phyloP scores from a whole-genome alignment of 2,329 filamentous ascomycete species.

The Ophiocordyceps polyrhachis-furcata region DNA sequence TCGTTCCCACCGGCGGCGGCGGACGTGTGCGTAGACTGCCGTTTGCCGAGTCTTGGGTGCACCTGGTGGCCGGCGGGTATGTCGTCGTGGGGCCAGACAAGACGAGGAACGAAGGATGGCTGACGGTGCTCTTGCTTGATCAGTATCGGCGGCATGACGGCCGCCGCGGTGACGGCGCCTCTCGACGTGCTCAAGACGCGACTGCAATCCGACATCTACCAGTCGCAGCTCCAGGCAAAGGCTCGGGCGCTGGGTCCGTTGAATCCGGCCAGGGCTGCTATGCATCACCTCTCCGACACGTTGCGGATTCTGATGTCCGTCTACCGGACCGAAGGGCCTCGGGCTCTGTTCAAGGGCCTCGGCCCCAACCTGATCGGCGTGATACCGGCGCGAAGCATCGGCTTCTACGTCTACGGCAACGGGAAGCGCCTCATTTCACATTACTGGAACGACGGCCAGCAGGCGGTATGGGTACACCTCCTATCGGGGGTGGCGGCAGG shows the following conservation, averaged over 20 bases:
- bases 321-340: conserved; percentile 62
- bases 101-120: background rate
- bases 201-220: conserved; percentile 87
- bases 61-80: conserved; percentile 82
- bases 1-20: background rate
- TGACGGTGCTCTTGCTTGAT: background rate
- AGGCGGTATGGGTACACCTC: conserved; percentile 61
- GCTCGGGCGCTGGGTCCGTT: conserved; percentile 28
- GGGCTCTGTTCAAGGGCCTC: conserved; percentile 82
- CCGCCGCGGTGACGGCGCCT: conserved; percentile 80
- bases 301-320: conserved; percentile 71
- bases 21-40: conserved; percentile 16
- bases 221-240: conserved; percentile 54
- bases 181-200: conserved; percentile 89
- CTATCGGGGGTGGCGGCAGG: conserved; percentile 60
- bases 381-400: conserved; percentile 76
- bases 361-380: conserved; percentile 82
- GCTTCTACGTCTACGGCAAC: conserved; percentile 88
- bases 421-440: conserved; percentile 68
- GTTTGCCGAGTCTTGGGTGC: conserved; percentile 68
- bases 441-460: conserved; percentile 49
- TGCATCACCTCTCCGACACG: conserved; percentile 68
- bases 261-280: conserved; percentile 43
- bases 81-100: conserved; percentile 12
- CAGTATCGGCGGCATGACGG: conserved; percentile 77